phyloP scores from a whole-genome alignment of 1,284 basidiomycete genomes.

The Sanghuangporus baumii region DNA sequence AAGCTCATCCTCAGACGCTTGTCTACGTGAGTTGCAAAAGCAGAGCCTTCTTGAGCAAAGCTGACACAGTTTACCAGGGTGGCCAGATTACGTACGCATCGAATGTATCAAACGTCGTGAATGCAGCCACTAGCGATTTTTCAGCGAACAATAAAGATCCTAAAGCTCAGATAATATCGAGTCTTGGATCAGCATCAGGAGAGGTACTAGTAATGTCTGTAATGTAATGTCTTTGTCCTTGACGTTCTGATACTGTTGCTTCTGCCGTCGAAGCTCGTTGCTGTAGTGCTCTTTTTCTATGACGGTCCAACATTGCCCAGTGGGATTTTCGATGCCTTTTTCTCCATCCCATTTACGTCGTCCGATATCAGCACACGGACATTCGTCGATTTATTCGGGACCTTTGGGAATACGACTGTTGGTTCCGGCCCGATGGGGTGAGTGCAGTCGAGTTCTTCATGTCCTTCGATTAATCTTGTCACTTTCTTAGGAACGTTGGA shows the following conservation, averaged over 20 bases:
- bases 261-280: neutral
- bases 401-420: slow-evolving; percentile 1
- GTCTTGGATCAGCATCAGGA: neutral
- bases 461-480: neutral
- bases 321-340: slow-evolving; percentile 6
- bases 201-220: neutral
- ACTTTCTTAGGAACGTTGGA: neutral
- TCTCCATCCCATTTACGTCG: neutral
- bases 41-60: neutral
- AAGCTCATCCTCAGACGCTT: slow-evolving; percentile 1
- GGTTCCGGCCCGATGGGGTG: slow-evolving; percentile 11
- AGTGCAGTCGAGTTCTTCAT: neutral
- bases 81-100: slow-evolving; percentile 6
- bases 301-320: slow-evolving; percentile 4
- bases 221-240: neutral
- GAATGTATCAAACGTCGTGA: neutral
- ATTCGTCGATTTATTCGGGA: slow-evolving; percentile 1
- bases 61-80: neutral
- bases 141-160: slow-evolving; percentile 14
- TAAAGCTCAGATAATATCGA: slow-evolving; percentile 13
- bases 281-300: slow-evolving; percentile 6
- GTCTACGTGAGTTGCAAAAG: slow-evolving; percentile 1
- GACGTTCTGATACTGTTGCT: neutral
- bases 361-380: neutral
- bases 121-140: slow-evolving; percentile 5